Conservation (phyloP, 176 grass and related monocot genomes). For the Sorghum bicolor region Sorghum_bicolor_NCBIv3 NC_012871.2:69732501-69733000, state of each 20-base stretch:
- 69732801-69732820: background rate
- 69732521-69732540: too few relatives aligned
- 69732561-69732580: too few relatives aligned
- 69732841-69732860: constrained; percentile 1
- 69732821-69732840: background rate
- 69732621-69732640: constrained; percentile 51
- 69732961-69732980: background rate
- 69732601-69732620: constrained; percentile 40
- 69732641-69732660: constrained; percentile 44
- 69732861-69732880: background rate
- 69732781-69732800: background rate
- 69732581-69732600: too few relatives aligned
- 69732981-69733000: background rate
- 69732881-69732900: constrained; percentile 34
- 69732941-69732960: background rate
- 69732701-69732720: constrained; percentile 20
- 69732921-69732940: constrained; percentile 13
- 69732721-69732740: background rate
- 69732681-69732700: constrained; percentile 42
- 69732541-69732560: too few relatives aligned
- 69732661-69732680: constrained; percentile 23
- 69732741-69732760: background rate
- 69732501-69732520: background rate
- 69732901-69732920: constrained; percentile 23
- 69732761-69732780: too few relatives aligned